Evolutionary conservation across 768 basidiomycete species (phyloP).

Genomic region (Tylopilus sp.): DNA sequence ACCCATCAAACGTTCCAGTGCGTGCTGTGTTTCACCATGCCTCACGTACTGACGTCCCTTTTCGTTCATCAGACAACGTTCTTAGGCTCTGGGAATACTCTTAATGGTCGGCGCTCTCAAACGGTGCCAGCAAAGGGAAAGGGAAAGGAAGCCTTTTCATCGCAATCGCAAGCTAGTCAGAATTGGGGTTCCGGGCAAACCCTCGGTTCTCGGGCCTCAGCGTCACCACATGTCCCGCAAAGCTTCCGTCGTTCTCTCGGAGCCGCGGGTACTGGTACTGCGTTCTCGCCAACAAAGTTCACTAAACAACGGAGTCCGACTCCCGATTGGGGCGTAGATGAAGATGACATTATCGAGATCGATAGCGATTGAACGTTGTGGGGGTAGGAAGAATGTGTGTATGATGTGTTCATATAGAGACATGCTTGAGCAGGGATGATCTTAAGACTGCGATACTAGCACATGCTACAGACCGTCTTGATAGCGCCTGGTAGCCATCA

Average conservation of each 20-base stretch:
- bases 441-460: not conserved
- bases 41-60: not conserved
- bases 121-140: conserved; percentile 47
- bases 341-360: conserved; percentile 80
- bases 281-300: conserved; percentile 45
- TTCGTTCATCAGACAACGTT: conserved; percentile 45
- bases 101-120: conserved; percentile 50
- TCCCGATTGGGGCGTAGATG: conserved; percentile 84
- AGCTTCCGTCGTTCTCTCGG: conserved; percentile 43
- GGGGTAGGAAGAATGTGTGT: conserved; percentile 1
- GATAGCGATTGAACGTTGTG: conserved; percentile 61
- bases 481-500: too few relatives aligned
- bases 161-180: conserved; percentile 29
- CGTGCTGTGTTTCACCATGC: conserved; percentile 10
- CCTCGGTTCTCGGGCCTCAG: conserved; percentile 37
- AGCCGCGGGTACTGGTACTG: conserved; percentile 47
- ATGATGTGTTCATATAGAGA: conserved; percentile 7
- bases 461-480: not conserved
- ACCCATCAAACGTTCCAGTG: conserved; percentile 30
- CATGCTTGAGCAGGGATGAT: not conserved
- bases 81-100: conserved; percentile 61
- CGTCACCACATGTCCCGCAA: conserved; percentile 27
- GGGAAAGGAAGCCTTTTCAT: conserved; percentile 42
- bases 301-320: conserved; percentile 54
- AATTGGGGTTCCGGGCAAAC: conserved; percentile 47